Evolutionary conservation across 441 rosid species (phyloP).

Genomic region (Gossypium trilobum): DNA sequence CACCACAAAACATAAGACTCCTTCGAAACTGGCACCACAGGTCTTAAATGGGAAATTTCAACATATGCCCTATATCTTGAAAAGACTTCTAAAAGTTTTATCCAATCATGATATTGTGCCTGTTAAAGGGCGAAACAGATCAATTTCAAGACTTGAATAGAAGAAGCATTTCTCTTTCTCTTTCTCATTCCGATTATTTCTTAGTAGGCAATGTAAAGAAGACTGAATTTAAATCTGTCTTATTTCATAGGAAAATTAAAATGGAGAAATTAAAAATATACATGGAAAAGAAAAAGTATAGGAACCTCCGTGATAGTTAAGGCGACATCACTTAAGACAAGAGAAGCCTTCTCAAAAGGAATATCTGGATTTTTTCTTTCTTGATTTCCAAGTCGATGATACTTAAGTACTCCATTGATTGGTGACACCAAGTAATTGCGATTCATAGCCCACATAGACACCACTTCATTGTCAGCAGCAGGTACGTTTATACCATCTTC

Average conservation of each 20-base stretch:
- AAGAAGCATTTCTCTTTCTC: slow-evolving; percentile 4
- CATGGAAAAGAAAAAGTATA: neutral
- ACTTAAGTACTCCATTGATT: slow-evolving; percentile 81
- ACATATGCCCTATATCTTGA: slow-evolving; percentile 72
- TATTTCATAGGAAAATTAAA: neutral
- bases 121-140: slow-evolving; percentile 29
- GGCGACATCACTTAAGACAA: slow-evolving; percentile 72
- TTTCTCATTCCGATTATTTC: neutral
- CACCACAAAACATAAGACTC: slow-evolving; percentile 60
- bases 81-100: slow-evolving; percentile 82
- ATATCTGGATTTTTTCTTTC: slow-evolving; percentile 81
- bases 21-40: slow-evolving; percentile 61
- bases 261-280: neutral
- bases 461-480: slow-evolving; percentile 26
- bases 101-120: slow-evolving; percentile 96
- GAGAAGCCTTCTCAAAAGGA: slow-evolving; percentile 90
- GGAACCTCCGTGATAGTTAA: slow-evolving; percentile 69
- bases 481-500: slow-evolving; percentile 89
- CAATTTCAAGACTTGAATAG: slow-evolving; percentile 9
- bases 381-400: slow-evolving; percentile 94
- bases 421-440: slow-evolving; percentile 82
- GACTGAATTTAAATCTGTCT: neutral
- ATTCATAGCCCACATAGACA: slow-evolving; percentile 70
- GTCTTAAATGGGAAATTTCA: slow-evolving; percentile 88
- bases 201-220: slow-evolving; percentile 2